Evolutionary conservation across 2,329 filamentous ascomycete genomes (phyloP).

Genomic region (Pseudopithomyces maydicus): DNA sequence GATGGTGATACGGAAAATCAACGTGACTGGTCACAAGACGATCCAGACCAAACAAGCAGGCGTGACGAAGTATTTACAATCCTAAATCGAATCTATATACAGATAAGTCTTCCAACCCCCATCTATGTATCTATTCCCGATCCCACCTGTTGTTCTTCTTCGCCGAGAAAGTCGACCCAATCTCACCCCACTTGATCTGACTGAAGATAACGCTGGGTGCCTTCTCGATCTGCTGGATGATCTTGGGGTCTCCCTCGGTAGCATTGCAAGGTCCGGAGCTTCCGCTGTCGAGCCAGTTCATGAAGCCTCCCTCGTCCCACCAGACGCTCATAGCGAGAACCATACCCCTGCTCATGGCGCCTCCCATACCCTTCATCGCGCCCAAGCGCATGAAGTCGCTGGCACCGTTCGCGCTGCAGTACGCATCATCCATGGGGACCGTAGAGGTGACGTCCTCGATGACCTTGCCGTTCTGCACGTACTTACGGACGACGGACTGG

Average conservation of each 20-base stretch:
- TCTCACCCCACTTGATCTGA: constrained; percentile 66
- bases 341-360: constrained; percentile 56
- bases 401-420: constrained; percentile 34
- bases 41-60: too few relatives aligned
- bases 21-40: too few relatives aligned
- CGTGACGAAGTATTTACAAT: too few relatives aligned
- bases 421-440: constrained; percentile 38
- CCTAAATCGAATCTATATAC: too few relatives aligned
- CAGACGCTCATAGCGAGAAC: constrained; percentile 61
- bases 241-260: constrained; percentile 58
- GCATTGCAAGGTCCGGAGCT: constrained; percentile 60
- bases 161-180: constrained; percentile 57
- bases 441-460: constrained; percentile 59
- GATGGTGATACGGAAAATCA: too few relatives aligned
- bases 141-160: constrained; percentile 17
- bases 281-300: constrained; percentile 63
- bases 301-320: constrained; percentile 59
- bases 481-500: constrained; percentile 67
- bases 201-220: constrained; percentile 59
- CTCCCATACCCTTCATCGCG: constrained; percentile 53
- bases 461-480: constrained; percentile 66
- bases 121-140: constrained; percentile 5
- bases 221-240: constrained; percentile 55
- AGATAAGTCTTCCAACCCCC: neutral
- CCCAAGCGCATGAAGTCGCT: constrained; percentile 43